These are phyloP conservation scores for Umbelopsis vinacea DNA, from an alignment of 192 early-diverging fungal genomes.

Conservation along the genomic window DNA sequence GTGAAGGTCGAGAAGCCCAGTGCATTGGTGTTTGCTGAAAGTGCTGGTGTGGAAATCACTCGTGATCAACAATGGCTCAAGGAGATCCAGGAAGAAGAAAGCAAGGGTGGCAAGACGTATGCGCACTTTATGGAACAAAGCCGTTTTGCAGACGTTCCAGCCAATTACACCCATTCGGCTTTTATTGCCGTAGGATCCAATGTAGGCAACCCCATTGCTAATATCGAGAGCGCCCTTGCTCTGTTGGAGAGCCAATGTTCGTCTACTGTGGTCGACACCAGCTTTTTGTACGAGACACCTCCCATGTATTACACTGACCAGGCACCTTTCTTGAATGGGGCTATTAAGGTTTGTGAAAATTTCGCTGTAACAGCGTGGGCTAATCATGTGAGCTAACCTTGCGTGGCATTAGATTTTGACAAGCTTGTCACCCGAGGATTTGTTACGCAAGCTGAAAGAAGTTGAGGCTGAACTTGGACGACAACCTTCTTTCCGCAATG, in stretches of 20 bases:
- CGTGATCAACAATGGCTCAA: slow-evolving; percentile 55
- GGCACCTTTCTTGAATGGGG: slow-evolving; percentile 89
- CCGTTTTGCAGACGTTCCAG: slow-evolving; percentile 35
- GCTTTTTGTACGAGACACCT: slow-evolving; percentile 94
- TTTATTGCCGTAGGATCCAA: slow-evolving; percentile 93
- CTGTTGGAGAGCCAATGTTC: slow-evolving; percentile 48
- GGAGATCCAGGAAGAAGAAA: slow-evolving; percentile 24
- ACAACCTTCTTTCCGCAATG: slow-evolving; percentile 67
- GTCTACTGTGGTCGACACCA: slow-evolving; percentile 79
- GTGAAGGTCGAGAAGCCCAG: slow-evolving; percentile 94
- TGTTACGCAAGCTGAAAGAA: slow-evolving; percentile 80
- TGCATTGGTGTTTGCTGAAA: slow-evolving; percentile 89
- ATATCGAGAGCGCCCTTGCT: slow-evolving; percentile 77
- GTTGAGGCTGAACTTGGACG: slow-evolving; percentile 88
- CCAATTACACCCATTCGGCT: slow-evolving; percentile 57
- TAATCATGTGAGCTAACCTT: not conserved
- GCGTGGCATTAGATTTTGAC: slow-evolving; percentile 78
- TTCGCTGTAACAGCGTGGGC: not conserved
- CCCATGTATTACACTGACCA: slow-evolving; percentile 98
- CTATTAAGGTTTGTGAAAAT: slow-evolving; percentile 67
- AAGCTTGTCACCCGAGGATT: slow-evolving; percentile 66
- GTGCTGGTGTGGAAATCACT: slow-evolving; percentile 90
- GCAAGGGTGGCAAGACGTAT: slow-evolving; percentile 28
- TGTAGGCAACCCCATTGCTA: slow-evolving; percentile 78
- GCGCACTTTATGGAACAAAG: slow-evolving; percentile 24